Base-by-base conservation (phyloP, 2,329 filamentous ascomycete genomes). In the Aspergillus eucalypticola region DNA sequence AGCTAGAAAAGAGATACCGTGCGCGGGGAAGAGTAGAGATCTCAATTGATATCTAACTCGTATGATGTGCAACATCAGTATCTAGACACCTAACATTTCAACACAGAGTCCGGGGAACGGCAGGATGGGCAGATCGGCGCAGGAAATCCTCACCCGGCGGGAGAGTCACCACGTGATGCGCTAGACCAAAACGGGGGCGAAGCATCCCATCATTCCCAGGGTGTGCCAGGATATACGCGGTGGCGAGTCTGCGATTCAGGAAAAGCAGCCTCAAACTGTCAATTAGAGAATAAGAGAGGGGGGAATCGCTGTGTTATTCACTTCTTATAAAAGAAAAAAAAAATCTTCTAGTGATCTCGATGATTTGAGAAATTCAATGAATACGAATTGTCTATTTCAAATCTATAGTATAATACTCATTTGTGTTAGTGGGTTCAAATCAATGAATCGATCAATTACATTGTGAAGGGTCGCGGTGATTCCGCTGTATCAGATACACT, bases 141-240 rank as follows among this genome's bases (percentile, higher is more conserved):
- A 56, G 60, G 52, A 59, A 44, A 54, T 50, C 49, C 55, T 58
- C 54, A 27, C 39, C 54, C 49, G 46, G 29, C 60, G 52, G 60
- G 59, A 62, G 62, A 44, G 53, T 57, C 49, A 50, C 59, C 69
- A 71, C 67, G 69, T 70, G 69, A 70, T 53, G 41, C 56, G 57
- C 69, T 62, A 69, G 50, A 41, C 61, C 62, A 17, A 15, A 65
- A 60, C 29, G 17, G 60, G 50, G 52, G 55, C 44, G 5, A 44
- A 53, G 49, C 41, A 58, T 58, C 56, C 60, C 66, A 61, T 50
- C 52, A 42, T 41, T 27, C 56, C 60, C 64, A 61, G 48, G 46
- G 61, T 62, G 68, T 70, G 64, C 68, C 71, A 64, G 65, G 60
- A 67, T 69, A 44, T 71, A 68, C 70, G 70, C 70, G 44, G 32